Base-by-base conservation (phyloP, 2,329 filamentous ascomycete genomes). In the Leptosphaerulina australis region DNA sequence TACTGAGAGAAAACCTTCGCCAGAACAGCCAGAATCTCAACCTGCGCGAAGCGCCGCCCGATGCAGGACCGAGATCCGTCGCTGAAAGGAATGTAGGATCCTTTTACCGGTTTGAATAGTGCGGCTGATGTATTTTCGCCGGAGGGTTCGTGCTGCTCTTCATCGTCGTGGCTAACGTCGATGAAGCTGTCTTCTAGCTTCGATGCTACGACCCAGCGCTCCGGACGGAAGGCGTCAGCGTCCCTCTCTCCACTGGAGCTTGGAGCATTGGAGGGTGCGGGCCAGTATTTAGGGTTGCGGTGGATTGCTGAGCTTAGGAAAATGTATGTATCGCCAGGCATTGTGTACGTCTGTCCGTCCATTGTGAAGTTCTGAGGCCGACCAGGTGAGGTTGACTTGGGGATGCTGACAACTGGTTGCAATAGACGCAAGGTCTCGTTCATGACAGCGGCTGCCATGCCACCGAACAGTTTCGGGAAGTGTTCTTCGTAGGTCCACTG, bases 401-500 rank as follows among this genome's bases (percentile, higher is more conserved):
- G 89, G 20, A 94, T 86, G 43, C 81, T 82, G 33, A 85, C 76
- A 14, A 90, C 86, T 0, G 90, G 84, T 2, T 89, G 88, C 51
- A 90, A 79, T 31, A 91, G 64, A 9, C 90, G 84, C 44, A 94
- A 78, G 28, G 87, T 85, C 75, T 94, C 90, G 65, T 91, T 89
- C 79, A 93, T 82, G 60, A 87, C 82, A 3, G 90, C 89, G 14
- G 87, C 90, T 8, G 87, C 75, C 79, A 90, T 86, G 52, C 85
- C 84, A 9, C 80, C 83, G 59, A 90, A 82, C 51, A 94, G 79
- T 7, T 80, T 76, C 33, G 83, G 84, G 55, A 92, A 79, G 59
- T 83, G 77, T 9, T 76, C 72, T 34, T 92, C 88, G 67, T 90
- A 93, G 60, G 84, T 79, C 90, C 89, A 93, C 6, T 81, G 78